A percentile compares a stretch with the other conserved stretches of the same genome.
These are phyloP conservation scores for Corymbia citriodora DNA, from an alignment of 441 rosid genomes.

Conservation along the genomic window DNA sequence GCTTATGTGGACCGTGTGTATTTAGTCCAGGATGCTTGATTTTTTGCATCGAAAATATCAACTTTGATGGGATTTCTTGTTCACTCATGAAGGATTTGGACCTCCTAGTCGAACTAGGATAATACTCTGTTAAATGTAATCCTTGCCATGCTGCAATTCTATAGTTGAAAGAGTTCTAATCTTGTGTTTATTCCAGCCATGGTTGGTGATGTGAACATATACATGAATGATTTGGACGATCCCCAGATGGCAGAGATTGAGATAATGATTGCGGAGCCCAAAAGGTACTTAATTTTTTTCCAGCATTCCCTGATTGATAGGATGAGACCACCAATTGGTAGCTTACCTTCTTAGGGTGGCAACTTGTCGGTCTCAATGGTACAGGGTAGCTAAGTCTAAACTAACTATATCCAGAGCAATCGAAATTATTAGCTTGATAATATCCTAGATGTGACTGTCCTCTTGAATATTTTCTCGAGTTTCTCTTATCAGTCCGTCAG, in stretches of 20 bases:
- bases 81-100: background rate
- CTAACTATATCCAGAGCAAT: background rate
- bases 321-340: background rate
- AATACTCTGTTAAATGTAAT: background rate
- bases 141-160: background rate
- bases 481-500: background rate
- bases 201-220: conserved; percentile 89
- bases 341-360: background rate
- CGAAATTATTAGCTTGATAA: background rate
- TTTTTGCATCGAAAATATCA: fast-evolving
- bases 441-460: background rate
- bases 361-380: background rate
- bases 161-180: background rate
- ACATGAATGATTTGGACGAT: conserved; percentile 90
- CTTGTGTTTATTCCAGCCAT: conserved; percentile 34
- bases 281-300: conserved; percentile 41
- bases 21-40: background rate
- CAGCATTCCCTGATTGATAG: background rate
- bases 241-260: conserved; percentile 75
- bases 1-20: background rate
- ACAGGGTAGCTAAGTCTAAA: background rate
- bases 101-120: background rate
- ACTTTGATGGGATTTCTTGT: background rate
- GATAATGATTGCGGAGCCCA: conserved; percentile 87
- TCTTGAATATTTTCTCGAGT: background rate